phyloP scores from a whole-genome alignment of 2,329 filamentous ascomycete species.

The Teratosphaeria zuluensis region DNA sequence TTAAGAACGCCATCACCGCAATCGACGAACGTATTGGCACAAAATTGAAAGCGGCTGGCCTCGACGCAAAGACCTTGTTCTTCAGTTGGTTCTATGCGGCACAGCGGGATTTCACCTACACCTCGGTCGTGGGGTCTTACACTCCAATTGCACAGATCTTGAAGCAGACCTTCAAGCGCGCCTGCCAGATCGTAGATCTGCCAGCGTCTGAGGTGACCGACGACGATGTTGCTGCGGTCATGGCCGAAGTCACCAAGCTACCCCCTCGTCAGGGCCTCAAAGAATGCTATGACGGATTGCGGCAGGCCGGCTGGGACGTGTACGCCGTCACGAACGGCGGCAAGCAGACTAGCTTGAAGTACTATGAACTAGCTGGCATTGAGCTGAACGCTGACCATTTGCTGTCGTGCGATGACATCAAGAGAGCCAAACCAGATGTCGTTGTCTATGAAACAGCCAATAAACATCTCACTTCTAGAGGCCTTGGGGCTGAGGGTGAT shows the following conservation, averaged over 20 bases:
- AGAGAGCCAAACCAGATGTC: constrained; percentile 20
- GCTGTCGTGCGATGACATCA: constrained; percentile 20
- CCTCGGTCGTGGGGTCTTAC: constrained; percentile 16
- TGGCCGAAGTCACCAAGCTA: constrained; percentile 14
- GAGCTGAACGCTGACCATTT: constrained; percentile 18
- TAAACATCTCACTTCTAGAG: constrained; percentile 12
- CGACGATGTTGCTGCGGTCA: constrained; percentile 20
- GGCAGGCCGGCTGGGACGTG: constrained; percentile 20
- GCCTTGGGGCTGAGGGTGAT: constrained; percentile 12
- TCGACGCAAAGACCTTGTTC: constrained; percentile 18
- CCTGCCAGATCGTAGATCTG: constrained; percentile 17
- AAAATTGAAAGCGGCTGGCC: constrained; percentile 7
- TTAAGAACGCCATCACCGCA: constrained; percentile 14
- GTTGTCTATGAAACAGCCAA: constrained; percentile 19
- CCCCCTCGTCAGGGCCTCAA: constrained; percentile 16
- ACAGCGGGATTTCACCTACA: constrained; percentile 24
- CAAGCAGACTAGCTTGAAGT: constrained; percentile 19
- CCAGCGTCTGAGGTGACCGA: constrained; percentile 12
- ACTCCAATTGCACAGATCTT: constrained; percentile 20
- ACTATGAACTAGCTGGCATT: constrained; percentile 19
- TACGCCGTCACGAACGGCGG: constrained; percentile 23
- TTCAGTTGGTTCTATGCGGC: constrained; percentile 24
- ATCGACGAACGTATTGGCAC: constrained; percentile 14
- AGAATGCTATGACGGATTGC: constrained; percentile 19
- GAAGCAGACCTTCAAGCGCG: constrained; percentile 16